Evolutionary conservation across 768 basidiomycete genomes (phyloP), one percentile per base, ranked within the genome.

Genomic region (Podaxis sp.): DNA sequence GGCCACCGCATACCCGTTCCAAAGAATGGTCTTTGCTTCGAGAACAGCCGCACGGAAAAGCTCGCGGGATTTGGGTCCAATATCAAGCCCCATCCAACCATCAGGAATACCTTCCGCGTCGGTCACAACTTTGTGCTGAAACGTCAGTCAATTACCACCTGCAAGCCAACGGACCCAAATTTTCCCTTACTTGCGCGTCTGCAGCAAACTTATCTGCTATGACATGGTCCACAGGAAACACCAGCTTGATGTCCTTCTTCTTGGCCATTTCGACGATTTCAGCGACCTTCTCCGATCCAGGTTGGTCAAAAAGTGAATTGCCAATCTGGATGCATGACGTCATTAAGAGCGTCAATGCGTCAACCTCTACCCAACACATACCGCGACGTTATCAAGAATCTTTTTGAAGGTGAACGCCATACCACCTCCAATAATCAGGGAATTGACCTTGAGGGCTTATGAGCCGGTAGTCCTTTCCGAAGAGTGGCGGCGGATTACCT

Each of bases 361-460:
- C 19, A 33, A 51, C 33, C 55, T 19, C 33, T 58, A 38, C 56
- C 33, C 17, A 33, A 22, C 58, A 69, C 84, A 65, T 70, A 92
- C 94, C 53, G 85, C 73, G 51, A 94, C 82, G 64, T 86, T 82
- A 62, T 98, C 85, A 61, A 96, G 81, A 5, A 88, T 91, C 81
- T 98, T 98, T 78, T 96, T 94, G 85, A 99, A 99, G 61, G 96
- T 99, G 79, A 97, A 99, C 38, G 94, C 93, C 96, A 99, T 99
- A 29, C 96, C 96, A 71, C 96, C 96, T 66, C 94, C 91, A 68
- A 99, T 92, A 74, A 99, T 98, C 66, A 99, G 80, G 24, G 91
- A 92, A 78, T 99, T 81, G 76, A 98, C 96, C 92, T 94, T 63
- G 56, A 27, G 37, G 38, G 33, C 51, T 19, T 51, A 22, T 7